Conservation (phyloP, 2,329 filamentous ascomycete genomes). For the Alternaria sp. region DNA sequence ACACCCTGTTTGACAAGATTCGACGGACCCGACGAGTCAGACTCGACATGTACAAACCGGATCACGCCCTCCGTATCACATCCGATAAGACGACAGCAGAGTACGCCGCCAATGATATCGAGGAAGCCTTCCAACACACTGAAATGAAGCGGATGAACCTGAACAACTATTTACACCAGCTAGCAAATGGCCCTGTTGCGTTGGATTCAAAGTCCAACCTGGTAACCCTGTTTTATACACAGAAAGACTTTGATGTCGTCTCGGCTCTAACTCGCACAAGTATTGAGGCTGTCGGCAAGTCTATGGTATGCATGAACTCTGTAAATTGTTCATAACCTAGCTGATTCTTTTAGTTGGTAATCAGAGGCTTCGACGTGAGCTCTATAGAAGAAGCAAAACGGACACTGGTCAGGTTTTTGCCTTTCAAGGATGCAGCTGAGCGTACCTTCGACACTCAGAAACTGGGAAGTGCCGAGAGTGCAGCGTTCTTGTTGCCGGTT, state of each 20-base stretch:
- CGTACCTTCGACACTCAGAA: conserved; percentile 28
- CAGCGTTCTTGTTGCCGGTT: conserved; percentile 25
- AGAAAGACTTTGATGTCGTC: conserved; percentile 24
- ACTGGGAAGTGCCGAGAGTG: conserved; percentile 15
- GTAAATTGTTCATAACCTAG: neutral
- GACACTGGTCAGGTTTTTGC: conserved; percentile 36
- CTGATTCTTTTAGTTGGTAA: conserved; percentile 30
- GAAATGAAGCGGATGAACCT: conserved; percentile 27
- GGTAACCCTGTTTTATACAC: conserved; percentile 16
- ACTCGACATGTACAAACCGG: conserved; percentile 33
- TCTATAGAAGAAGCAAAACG: conserved; percentile 39
- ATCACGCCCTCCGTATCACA: conserved; percentile 44
- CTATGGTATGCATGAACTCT: conserved; percentile 22
- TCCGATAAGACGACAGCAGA: conserved; percentile 46
- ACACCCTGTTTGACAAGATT: conserved; percentile 37
- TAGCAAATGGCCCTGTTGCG: conserved; percentile 11
- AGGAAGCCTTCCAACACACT: conserved; percentile 27
- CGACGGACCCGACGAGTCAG: conserved; percentile 36
- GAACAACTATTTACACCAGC: conserved; percentile 25
- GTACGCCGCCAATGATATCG: conserved; percentile 45
- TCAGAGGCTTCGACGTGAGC: conserved; percentile 33
- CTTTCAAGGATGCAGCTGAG: conserved; percentile 17
- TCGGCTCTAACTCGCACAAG: conserved; percentile 31
- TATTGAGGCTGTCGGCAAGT: conserved; percentile 22
- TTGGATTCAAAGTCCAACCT: conserved; percentile 9